These are phyloP conservation scores for Zoysia matrella DNA, from an alignment of 202 grass and related monocot species.

Conservation along the genomic window DNA sequence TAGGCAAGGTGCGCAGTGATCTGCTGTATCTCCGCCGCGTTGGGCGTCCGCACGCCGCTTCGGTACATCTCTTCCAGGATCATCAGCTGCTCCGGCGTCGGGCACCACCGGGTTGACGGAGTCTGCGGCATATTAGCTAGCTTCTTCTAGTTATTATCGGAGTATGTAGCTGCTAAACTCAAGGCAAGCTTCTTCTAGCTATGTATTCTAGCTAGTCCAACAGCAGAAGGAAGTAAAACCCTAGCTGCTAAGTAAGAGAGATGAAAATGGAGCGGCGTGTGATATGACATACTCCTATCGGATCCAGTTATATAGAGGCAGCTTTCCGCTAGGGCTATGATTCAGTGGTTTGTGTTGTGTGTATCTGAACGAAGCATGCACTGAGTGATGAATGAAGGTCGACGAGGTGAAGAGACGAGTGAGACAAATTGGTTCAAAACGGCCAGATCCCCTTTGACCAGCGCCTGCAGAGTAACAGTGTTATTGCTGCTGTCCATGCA, in stretches of 20 bases:
- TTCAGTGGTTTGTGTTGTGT: background rate
- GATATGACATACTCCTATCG: background rate
- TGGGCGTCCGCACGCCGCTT: slow-evolving; percentile 84
- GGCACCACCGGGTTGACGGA: slow-evolving; percentile 88
- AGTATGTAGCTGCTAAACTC: background rate
- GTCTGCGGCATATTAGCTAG: slow-evolving; percentile 77
- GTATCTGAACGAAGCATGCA: background rate
- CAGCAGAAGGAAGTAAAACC: background rate
- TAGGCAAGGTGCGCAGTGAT: slow-evolving; percentile 88
- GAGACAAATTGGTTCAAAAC: background rate
- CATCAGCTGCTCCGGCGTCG: too few species aligned
- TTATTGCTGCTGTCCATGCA: background rate
- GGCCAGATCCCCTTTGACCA: slow-evolving; percentile 6
- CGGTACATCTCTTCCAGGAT: slow-evolving; percentile 75
- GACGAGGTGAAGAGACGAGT: background rate
- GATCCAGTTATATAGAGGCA: background rate
- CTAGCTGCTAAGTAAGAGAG: background rate
- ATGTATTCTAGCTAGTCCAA: background rate
- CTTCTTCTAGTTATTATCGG: background rate
- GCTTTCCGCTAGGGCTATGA: background rate
- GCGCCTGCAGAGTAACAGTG: background rate
- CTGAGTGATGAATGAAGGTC: background rate
- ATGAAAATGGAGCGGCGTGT: background rate
- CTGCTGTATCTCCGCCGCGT: slow-evolving; percentile 98
- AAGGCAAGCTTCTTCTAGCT: background rate